Evolutionary conservation across 2,329 filamentous ascomycete genomes (phyloP).

Genomic region (Cladophialophora immunda): DNA sequence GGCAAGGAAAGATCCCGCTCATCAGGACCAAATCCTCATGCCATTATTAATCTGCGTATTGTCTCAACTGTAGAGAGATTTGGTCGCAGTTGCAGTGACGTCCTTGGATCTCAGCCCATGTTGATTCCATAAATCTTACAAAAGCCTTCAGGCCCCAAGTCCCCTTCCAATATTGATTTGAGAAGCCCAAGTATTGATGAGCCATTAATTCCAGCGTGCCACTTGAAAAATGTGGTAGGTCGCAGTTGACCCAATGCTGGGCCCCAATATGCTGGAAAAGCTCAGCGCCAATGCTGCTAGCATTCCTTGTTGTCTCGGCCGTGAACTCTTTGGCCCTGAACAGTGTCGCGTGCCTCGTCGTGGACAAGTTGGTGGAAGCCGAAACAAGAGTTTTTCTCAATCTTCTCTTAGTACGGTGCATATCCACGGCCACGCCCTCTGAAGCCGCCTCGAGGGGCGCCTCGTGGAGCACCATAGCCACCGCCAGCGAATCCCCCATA

Average conservation of each 20-base stretch:
- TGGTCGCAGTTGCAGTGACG: background rate
- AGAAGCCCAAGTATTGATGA: slow-evolving; percentile 8
- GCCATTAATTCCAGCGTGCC: slow-evolving; percentile 6
- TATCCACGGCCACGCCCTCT: slow-evolving; percentile 62
- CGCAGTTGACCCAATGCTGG: background rate
- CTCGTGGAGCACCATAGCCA: slow-evolving; percentile 43
- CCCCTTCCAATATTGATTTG: slow-evolving; percentile 11
- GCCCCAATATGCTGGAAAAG: background rate
- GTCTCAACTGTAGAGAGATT: background rate
- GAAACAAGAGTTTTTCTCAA: slow-evolving; percentile 7
- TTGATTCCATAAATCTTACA: slow-evolving; percentile 22
- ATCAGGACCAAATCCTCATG: slow-evolving; percentile 17
- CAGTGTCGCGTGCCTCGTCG: slow-evolving; percentile 25
- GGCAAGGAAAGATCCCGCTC: slow-evolving; percentile 8
- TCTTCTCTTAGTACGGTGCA: slow-evolving; percentile 53
- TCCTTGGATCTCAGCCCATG: background rate
- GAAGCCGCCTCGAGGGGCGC: slow-evolving; percentile 43
- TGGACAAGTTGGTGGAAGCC: slow-evolving; percentile 12
- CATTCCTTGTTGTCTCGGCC: background rate
- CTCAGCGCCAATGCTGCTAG: slow-evolving; percentile 4
- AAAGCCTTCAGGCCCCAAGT: background rate
- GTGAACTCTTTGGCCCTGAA: background rate
- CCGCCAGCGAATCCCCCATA: slow-evolving; percentile 50
- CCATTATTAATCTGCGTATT: slow-evolving; percentile 19
- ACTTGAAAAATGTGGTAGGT: background rate